Conservation (phyloP, 2,329 filamentous ascomycete species). For the Paecilomyces dactylethromorphus region DNA sequence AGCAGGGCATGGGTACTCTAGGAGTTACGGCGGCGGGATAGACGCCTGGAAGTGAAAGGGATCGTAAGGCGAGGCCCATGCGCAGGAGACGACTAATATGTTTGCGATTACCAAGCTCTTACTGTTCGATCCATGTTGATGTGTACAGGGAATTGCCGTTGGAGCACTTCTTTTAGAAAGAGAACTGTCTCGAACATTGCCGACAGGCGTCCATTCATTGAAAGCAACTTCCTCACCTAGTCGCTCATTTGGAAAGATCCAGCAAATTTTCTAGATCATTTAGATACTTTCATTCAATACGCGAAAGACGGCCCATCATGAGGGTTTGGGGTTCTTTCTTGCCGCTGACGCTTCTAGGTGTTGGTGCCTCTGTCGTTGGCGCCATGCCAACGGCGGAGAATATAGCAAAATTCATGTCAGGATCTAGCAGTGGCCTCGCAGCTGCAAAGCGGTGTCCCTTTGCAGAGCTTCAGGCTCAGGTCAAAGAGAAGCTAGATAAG, state of each 20-base stretch:
- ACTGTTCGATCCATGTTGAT: background rate
- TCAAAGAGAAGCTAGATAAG: conserved; percentile 10
- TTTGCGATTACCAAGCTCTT: background rate
- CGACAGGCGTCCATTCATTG: background rate
- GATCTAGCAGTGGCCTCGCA: background rate
- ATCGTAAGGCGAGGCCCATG: background rate
- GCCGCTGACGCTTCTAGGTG: background rate
- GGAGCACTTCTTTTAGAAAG: background rate
- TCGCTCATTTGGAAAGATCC: background rate
- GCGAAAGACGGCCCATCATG: background rate
- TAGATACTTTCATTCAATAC: background rate
- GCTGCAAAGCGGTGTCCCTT: conserved; percentile 13
- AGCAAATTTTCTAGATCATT: background rate
- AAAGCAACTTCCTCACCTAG: background rate
- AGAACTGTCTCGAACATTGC: background rate
- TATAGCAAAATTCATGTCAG: conserved; percentile 1
- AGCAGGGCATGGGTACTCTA: background rate
- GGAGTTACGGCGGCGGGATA: background rate
- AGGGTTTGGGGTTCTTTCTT: background rate
- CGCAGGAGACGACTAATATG: background rate
- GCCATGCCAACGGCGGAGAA: conserved; percentile 7
- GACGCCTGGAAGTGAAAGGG: background rate
- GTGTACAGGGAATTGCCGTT: background rate
- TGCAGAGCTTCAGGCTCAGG: conserved; percentile 7
- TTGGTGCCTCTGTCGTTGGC: conserved; percentile 4